Base-by-base conservation (phyloP, 2,329 filamentous ascomycete species). In the Huntiella omanensis region DNA sequence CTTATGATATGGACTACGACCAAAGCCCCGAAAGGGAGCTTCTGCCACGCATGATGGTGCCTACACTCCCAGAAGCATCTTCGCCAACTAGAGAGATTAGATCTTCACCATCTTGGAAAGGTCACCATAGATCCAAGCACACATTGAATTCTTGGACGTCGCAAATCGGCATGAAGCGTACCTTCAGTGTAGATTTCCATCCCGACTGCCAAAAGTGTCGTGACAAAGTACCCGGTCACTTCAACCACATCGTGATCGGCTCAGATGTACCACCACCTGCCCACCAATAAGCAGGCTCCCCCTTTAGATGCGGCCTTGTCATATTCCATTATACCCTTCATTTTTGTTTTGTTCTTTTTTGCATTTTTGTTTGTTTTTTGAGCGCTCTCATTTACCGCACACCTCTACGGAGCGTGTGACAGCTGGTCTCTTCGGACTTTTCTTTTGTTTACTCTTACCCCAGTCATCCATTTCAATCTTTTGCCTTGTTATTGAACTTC, bases 131-230 rank as follows among this genome's bases (percentile, higher is more conserved):
- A 45, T 75, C 69, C 52, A 69, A 69, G 46, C 73, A 77, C 54
- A 76, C 73, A 0, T 59, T 76, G 47, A 73, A 74, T 55, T 67
- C 65, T 47, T 76, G 72, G 73, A 76, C 73, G 2, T 64, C 67
- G 55, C 70, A 75, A 50, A 71, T 72, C 0, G 72, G 73, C 52
- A 75, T 75, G 70, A 81, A 80, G 61, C 74, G 73, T 58, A 75
- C 71, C 51, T 80, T 86, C 58, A 82, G 79, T 55, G 84, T 86
- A 73, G 82, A 82, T 43, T 86, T 80, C 62, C 68, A 81, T 52
- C 70, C 77, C 10, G 81, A 84, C 59, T 87, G 82, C 57, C 80
- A 85, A 51, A 85, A 85, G 60, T 87, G 82, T 61, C 71, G 70
- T 39, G 68, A 73, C 57, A 81, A 77, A 57, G 78, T 84, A 5